Evolutionary conservation across 176 grass and related monocot genomes (phyloP), one percentile per base, ranked within the genome.

Genomic region (Guadua angustifolia): DNA sequence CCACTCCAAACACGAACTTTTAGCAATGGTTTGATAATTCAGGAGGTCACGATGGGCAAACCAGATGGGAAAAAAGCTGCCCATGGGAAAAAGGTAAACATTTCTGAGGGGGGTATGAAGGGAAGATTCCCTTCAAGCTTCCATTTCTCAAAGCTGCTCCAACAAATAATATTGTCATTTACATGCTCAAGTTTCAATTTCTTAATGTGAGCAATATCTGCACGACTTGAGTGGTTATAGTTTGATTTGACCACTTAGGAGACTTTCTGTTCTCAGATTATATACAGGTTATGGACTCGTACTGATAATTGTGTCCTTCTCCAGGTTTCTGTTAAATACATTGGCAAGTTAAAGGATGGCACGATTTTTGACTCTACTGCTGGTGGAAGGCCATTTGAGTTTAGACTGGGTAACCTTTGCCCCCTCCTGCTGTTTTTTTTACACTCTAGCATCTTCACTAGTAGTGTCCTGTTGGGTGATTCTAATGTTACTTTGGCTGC

Each of bases 341-440:
- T 92, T 79, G 97, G 93, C 71, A 96, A 96, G 83, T 75, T 99
- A 71, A 85, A 92, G 85, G 95, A 89, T 84, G 97, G 97, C 83
- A 99, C 52, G 9, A 89, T 92, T 79, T 99, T 99, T 64, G 87
- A 99, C 83, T 99, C 93, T 14, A 99, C 88, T 49, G 83, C 83
- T 76, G 79, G 91, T 57, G 33, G 81, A 84, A 94, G 61, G 64
- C 87, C 88, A 3, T 95, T 96, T 86, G 79, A 94, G 50, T 99
- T 99, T 73, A 92, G 93, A 47, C 87, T 99, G 18, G 97, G 97
- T 99, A 99, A 82, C 47, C 15, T 63, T 57, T 79, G 40, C 17
- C 55, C 5, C 33, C 10, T 53, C 35, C 22, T 33, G 6, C 25
- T 73, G 10, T 73, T 75, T 29, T 36, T 73, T 61, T 79, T 51